A percentile compares a stretch with the other conserved stretches of the same genome.
phyloP scores from a whole-genome alignment of 805 yeast species.

The Candida xyloterini region DNA sequence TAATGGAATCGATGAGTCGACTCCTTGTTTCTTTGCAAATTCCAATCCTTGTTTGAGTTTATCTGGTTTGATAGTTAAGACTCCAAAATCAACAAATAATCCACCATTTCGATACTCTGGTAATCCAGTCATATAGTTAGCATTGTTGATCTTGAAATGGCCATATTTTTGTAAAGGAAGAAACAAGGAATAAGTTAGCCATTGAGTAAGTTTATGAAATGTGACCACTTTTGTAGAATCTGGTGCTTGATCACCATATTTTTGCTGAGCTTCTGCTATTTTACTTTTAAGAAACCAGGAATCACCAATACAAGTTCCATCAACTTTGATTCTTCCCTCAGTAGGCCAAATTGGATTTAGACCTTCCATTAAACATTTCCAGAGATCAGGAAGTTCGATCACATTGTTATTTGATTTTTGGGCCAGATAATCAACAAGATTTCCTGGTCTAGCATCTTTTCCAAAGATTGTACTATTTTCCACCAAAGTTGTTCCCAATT shows the following conservation, averaged over 20 bases:
- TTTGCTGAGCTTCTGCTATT: conserved; percentile 16
- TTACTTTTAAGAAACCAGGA: conserved; percentile 51
- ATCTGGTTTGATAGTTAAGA: conserved; percentile 46
- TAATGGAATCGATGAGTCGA: conserved; percentile 40
- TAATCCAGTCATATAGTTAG: conserved; percentile 48
- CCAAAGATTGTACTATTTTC: conserved; percentile 41
- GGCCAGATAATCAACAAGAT: conserved; percentile 47
- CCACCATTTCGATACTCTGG: conserved; percentile 70
- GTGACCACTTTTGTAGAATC: conserved; percentile 48
- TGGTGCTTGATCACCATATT: conserved; percentile 23
- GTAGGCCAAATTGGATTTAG: conserved; percentile 60
- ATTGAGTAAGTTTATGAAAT: conserved; percentile 64
- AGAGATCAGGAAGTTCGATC: conserved; percentile 46
- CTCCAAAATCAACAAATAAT: conserved; percentile 53
- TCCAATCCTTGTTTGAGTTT: conserved; percentile 37
- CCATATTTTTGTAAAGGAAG: conserved; percentile 50
- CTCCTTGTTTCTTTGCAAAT: conserved; percentile 31
- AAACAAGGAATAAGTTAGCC: conserved; percentile 61
- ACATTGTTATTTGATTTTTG: conserved; percentile 20
- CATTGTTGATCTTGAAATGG: conserved; percentile 37
- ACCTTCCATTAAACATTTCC: conserved; percentile 57
- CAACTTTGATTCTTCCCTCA: conserved; percentile 47
- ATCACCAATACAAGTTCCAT: conserved; percentile 57
- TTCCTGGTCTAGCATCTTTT: conserved; percentile 40
- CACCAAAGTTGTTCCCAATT: conserved; percentile 46